Evolutionary conservation across 371 early-diverging fungal species (phyloP), one percentile per base, ranked within the genome.

Genomic region (Nematocida displodere): DNA sequence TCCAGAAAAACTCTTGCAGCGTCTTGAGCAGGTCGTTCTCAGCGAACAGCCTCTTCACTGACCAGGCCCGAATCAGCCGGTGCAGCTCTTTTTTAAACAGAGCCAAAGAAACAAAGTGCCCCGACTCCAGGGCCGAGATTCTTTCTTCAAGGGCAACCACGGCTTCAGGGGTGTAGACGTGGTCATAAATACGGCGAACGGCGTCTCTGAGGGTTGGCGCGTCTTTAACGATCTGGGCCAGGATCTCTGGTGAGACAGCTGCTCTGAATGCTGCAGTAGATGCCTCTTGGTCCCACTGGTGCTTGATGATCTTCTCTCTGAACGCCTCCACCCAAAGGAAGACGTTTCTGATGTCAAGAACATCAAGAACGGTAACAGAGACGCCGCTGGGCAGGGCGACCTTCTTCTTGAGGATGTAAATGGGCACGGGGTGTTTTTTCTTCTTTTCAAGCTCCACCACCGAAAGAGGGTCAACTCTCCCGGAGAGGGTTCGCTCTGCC

Each of bases 271-370:
- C 77, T 1, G 17, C 28, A 26, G 24, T 59, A 22, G 61, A 52
- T 8, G 47, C 50, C 0, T 44, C 22, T 39, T 71, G 61, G 7
- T 29, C 2, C 75, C 75, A 71, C 42, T 7, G 4, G 24, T 71
- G 39, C 26, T 33, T 31, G 29, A 71, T 26, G n/a, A 59, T 50
- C 4, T 61, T 66, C 0, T 33, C n/a, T 29, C 54, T 17, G 37
- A 61, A 71, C 1, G 34, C 17, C 50, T 71, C 59, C 8, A 71
- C 62, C 75, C 75, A 71, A 13, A 61, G 28, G 48, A 58, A 71
- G 26, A 62, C 61, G 33, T 71, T 71, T 47, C 75, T 42, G 15
- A 44, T 58, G 58, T 71, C 75, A 24, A 71, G 34, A 20, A 71
- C 59, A 31, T 71, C 75, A 2, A 71, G 75, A 26, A 71, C 34